Evolutionary conservation across 1,284 basidiomycete species (phyloP).

Genomic region (Naganishia cerealis): DNA sequence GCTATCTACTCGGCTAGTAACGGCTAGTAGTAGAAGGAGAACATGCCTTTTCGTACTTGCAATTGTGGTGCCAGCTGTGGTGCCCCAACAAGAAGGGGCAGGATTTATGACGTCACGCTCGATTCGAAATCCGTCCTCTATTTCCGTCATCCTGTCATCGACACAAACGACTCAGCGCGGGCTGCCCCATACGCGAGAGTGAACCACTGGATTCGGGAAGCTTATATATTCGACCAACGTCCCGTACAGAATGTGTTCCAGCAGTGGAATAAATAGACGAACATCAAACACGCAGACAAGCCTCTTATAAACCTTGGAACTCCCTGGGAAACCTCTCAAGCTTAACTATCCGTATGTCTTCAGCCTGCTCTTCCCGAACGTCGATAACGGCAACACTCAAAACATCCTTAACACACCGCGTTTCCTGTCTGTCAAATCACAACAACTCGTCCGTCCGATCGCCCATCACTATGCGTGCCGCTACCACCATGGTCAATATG

Average conservation of each 20-base stretch:
- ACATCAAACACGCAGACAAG: too few relatives aligned
- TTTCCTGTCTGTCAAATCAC: conserved; percentile 18
- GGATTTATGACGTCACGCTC: conserved; percentile 6
- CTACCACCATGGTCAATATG: conserved; percentile 13
- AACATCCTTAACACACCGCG: conserved; percentile 23
- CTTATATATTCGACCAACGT: conserved; percentile 8
- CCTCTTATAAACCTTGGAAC: not conserved
- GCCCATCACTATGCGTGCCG: conserved; percentile 9
- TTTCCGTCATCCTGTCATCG: not conserved
- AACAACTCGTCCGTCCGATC: conserved; percentile 12
- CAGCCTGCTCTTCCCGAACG: conserved; percentile 9
- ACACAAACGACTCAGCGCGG: not conserved
- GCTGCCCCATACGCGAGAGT: too few relatives aligned
- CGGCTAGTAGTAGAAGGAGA: too few relatives aligned
- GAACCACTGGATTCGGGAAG: conserved; percentile 5
- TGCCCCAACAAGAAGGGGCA: too few relatives aligned
- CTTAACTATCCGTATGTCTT: conserved; percentile 24
- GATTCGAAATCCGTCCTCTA: not conserved
- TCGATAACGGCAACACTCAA: conserved; percentile 23
- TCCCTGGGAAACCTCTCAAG: not conserved
- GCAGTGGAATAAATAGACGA: not conserved
- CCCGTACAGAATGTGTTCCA: not conserved
- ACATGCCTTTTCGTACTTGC: too few relatives aligned
- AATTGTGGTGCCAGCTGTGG: too few relatives aligned
- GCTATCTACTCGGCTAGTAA: too few relatives aligned